Evolutionary conservation across 1,139 yeast species (phyloP), one percentile per base, ranked within the genome.

Genomic region (Cylindricascospora bacillispora): DNA sequence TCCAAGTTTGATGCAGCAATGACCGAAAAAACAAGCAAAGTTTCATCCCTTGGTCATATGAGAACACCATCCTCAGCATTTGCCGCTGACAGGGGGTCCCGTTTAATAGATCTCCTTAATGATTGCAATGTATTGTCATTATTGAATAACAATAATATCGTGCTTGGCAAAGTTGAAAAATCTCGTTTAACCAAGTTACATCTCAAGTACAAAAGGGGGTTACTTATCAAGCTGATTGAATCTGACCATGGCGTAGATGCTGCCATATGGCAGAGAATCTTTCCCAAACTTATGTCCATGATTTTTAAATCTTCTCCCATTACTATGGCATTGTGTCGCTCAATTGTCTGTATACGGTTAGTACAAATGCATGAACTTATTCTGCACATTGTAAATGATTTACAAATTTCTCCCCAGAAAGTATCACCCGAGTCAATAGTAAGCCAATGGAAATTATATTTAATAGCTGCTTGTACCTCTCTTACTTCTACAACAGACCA

Each of bases 221-320:
- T 81, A 2, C 56, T 92, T 15, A 62, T 80, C 0, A 65, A 73
- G 31, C 57, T 89, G 10, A 95, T 94, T 0, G 95, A 82, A 44
- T 80, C 94, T 2, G 94, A 81, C 38, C 80, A 85, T 47, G 95
- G 97, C 2, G 86, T 89, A 6, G 98, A 92, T 53, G 76, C 93
- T 1, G 94, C 98, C 0, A 60, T 92, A 15, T 92, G 98, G 98
- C 77, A 86, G 44, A 69, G 93, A 41, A 68, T 79, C 1, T 86
- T 80, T 46, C 97, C 97, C 1, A 70, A 67, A 27, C 59, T 92
- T 4, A 59, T 89, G 28, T 73, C 69, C 25, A 64, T 73, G 2
- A 73, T 92, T 38, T 85, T 82, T 42, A 83, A 75, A 36, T 67
- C 65, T 31, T 86, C 93, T 47, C 97, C 98, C 0, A 77, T 89